Evolutionary conservation across 495 filamentous ascomycete genomes (phyloP).

Genomic region (Neurospora terricola): DNA sequence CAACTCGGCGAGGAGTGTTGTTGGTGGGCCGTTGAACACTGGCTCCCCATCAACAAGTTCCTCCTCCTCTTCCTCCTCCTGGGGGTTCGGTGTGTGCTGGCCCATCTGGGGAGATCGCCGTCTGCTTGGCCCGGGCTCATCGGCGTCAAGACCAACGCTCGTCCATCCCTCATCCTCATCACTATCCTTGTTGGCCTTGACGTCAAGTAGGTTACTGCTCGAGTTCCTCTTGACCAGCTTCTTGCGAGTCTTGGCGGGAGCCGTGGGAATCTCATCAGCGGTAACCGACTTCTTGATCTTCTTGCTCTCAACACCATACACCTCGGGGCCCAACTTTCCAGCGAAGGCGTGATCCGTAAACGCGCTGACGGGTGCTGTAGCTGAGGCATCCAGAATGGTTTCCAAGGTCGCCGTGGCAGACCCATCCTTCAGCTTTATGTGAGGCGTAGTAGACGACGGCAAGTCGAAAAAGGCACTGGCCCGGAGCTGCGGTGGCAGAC

Average conservation of each 20-base stretch:
- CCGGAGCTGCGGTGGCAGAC: conserved; percentile 77
- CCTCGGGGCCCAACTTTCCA: conserved; percentile 57
- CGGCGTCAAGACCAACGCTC: conserved; percentile 3
- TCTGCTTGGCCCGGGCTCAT: neutral
- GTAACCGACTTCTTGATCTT: conserved; percentile 19
- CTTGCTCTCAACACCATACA: conserved; percentile 47
- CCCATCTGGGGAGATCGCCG: neutral
- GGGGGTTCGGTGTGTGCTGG: conserved; percentile 6
- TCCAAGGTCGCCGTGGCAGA: conserved; percentile 87
- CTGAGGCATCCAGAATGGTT: conserved; percentile 90
- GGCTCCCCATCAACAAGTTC: conserved; percentile 31
- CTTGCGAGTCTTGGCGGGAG: conserved; percentile 8
- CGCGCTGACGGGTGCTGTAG: conserved; percentile 80
- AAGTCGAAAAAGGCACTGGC: conserved; percentile 86
- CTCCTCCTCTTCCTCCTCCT: conserved; percentile 20
- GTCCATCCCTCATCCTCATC: conserved; percentile 12
- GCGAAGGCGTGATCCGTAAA: conserved; percentile 90
- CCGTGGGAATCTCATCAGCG: conserved; percentile 1
- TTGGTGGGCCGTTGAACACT: conserved; percentile 60
- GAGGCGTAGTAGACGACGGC: conserved; percentile 37
- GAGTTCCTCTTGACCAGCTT: conserved; percentile 16
- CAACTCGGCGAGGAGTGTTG: conserved; percentile 84
- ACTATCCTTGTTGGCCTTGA: conserved; percentile 3
- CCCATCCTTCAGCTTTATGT: conserved; percentile 59
- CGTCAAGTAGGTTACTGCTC: conserved; percentile 6